Evolutionary conservation across 2,329 filamentous ascomycete species (phyloP).

Genomic region (Arthroderma sp.): DNA sequence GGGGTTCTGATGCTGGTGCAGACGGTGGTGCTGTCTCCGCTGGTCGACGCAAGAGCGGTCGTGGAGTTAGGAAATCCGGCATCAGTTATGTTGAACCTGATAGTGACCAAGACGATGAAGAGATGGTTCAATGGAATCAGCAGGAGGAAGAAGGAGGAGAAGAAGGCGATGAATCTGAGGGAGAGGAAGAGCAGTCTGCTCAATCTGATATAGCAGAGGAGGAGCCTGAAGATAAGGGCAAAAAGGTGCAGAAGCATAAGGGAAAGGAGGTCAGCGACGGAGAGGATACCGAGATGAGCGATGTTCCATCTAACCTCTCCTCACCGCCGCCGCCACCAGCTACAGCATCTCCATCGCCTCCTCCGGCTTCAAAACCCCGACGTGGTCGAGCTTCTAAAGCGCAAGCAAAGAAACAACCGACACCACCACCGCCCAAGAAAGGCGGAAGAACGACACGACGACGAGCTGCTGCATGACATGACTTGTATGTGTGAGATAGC

Average conservation of each 20-base stretch:
- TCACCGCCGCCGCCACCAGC: conserved; percentile 1
- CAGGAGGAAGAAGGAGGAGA: conserved; percentile 19
- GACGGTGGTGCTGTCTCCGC: conserved; percentile 25
- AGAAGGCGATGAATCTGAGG: conserved; percentile 14
- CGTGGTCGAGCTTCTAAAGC: background rate
- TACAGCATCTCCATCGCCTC: background rate
- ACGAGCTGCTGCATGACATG: no score
- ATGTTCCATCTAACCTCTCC: conserved; percentile 4
- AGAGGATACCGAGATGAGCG: conserved; percentile 8
- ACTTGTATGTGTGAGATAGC: no score
- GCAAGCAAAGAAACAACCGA: background rate
- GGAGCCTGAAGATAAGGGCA: background rate
- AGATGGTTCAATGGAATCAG: conserved; percentile 28
- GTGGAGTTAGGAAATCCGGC: conserved; percentile 21
- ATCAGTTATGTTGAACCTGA: conserved; percentile 34
- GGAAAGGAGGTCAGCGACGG: background rate
- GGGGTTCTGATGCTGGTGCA: conserved; percentile 31
- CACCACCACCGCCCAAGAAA: no score
- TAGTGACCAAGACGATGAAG: conserved; percentile 32
- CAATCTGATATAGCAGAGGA: conserved; percentile 1
- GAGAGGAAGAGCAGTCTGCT: conserved; percentile 7
- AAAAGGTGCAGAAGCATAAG: background rate
- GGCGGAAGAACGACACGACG: no score
- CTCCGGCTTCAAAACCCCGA: no score
- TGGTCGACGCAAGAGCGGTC: conserved; percentile 28